A percentile compares a stretch with the other conserved stretches of the same genome.
Conservation (phyloP, 1,284 basidiomycete genomes). For the Waitea zeae region DNA sequence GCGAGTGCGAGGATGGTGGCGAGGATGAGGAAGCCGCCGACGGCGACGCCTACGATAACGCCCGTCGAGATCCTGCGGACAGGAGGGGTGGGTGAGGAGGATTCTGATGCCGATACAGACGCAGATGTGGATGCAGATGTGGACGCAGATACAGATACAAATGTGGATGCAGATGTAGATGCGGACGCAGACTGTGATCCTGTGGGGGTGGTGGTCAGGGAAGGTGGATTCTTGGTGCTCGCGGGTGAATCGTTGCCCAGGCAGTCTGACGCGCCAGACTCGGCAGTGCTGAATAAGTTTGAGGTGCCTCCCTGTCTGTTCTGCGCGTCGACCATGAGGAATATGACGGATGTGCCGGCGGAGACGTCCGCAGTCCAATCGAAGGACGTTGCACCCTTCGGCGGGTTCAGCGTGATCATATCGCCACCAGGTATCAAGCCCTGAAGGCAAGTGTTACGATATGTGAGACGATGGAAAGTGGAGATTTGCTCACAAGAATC, state of each 20-base stretch:
- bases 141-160: constrained; percentile 7
- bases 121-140: constrained; percentile 10
- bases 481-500: constrained; percentile 26
- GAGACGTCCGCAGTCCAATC: constrained; percentile 40
- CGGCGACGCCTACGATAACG: constrained; percentile 37
- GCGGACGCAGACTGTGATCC: too few species aligned
- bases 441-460: constrained; percentile 15
- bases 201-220: neutral
- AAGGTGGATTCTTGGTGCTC: constrained; percentile 14
- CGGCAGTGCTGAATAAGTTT: constrained; percentile 26
- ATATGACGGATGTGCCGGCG: constrained; percentile 42
- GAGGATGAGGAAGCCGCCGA: constrained; percentile 36
- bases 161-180: constrained; percentile 10
- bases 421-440: constrained; percentile 49
- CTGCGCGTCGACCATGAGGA: constrained; percentile 38
- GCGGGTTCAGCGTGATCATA: constrained; percentile 26
- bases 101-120: neutral
- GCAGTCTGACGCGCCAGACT: constrained; percentile 33
- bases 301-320: constrained; percentile 40
- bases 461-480: neutral
- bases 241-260: constrained; percentile 32
- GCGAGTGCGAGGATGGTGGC: constrained; percentile 30
- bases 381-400: constrained; percentile 22
- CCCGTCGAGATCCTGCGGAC: constrained; percentile 18
- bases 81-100: neutral